Percentiles rank a stretch among this genome's conserved stretches.
Conservation (phyloP, 495 filamentous ascomycete species). For the Neurospora sp. region DNA sequence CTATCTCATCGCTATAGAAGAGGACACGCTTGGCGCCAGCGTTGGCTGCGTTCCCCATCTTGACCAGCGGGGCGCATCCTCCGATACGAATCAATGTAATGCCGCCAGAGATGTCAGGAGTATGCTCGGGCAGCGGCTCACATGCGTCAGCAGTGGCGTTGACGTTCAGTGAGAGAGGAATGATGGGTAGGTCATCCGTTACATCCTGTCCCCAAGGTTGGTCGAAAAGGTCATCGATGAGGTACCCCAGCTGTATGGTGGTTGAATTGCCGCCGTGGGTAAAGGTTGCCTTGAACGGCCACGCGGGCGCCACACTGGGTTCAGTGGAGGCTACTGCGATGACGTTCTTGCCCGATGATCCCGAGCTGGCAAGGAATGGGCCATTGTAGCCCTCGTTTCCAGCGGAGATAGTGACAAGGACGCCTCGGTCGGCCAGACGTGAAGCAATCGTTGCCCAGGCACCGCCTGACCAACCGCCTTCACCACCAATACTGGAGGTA, state of each 20-base stretch:
- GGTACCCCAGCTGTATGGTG: constrained; percentile 14
- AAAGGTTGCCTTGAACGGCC: constrained; percentile 20
- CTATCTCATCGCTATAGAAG: constrained; percentile 17
- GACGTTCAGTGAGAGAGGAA: constrained; percentile 15
- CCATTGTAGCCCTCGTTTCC: constrained; percentile 25
- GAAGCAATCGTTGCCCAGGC: constrained; percentile 23
- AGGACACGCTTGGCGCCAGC: constrained; percentile 20
- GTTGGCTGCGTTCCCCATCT: constrained; percentile 17
- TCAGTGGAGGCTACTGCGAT: constrained; percentile 20
- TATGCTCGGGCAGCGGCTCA: constrained; percentile 10
- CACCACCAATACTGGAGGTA: constrained; percentile 22
- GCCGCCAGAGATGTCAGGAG: constrained; percentile 26
- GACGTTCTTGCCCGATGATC: constrained; percentile 21
- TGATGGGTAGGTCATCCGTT: constrained; percentile 10
- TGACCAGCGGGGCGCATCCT: constrained; percentile 10
- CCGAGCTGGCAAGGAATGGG: constrained; percentile 21
- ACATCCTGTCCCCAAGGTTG: constrained; percentile 1
- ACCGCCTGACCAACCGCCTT: constrained; percentile 20
- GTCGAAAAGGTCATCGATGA: no score
- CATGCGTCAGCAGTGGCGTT: constrained; percentile 14
- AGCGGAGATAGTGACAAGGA: constrained; percentile 23
- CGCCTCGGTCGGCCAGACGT: constrained; percentile 23
- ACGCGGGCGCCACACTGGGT: constrained; percentile 13
- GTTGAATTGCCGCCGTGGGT: constrained; percentile 17
- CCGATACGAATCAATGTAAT: constrained; percentile 31